Conservation (phyloP, 2,329 filamentous ascomycete species). For the Pezizomycotina sp. region DNA sequence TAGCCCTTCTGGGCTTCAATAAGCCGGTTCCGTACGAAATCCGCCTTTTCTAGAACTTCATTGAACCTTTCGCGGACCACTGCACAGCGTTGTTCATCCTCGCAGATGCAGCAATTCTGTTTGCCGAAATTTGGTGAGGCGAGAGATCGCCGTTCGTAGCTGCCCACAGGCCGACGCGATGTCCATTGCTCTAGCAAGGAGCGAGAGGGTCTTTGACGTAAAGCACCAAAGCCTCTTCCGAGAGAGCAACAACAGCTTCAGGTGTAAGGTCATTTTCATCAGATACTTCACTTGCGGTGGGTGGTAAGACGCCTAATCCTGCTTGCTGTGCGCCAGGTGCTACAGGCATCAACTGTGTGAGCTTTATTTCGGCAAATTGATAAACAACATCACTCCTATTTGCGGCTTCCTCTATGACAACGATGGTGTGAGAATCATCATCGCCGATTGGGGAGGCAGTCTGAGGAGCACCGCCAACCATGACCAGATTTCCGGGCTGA, state of each 20-base stretch:
- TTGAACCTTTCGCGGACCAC: conserved; percentile 89
- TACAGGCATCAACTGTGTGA: conserved; percentile 84
- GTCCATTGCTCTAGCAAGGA: conserved; percentile 89
- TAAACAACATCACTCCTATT: conserved; percentile 91
- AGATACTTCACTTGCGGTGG: conserved; percentile 22
- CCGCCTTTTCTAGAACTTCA: conserved; percentile 89
- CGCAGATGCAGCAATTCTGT: conserved; percentile 37
- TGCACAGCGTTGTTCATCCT: conserved; percentile 87
- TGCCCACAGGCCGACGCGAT: conserved; percentile 87
- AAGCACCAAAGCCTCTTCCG: conserved; percentile 84
- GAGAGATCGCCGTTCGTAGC: conserved; percentile 43
- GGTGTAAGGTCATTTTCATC: conserved; percentile 53
- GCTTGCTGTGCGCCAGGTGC: conserved; percentile 45
- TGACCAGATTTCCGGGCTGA: conserved; percentile 41
- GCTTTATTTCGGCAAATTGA: conserved; percentile 96
- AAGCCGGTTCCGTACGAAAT: conserved; percentile 77
- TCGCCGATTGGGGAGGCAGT: conserved; percentile 47
- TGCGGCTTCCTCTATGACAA: conserved; percentile 77
- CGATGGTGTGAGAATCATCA: conserved; percentile 62
- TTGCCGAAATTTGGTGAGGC: conserved; percentile 31
- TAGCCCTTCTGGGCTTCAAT: conserved; percentile 67
- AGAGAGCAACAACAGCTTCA: conserved; percentile 71
- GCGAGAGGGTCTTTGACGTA: conserved; percentile 86
- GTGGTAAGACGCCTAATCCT: conserved; percentile 25
- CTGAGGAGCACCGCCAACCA: conserved; percentile 45